These are phyloP conservation scores for Leccinum barrowsii DNA, from an alignment of 768 basidiomycete genomes.

Conservation along the genomic window DNA sequence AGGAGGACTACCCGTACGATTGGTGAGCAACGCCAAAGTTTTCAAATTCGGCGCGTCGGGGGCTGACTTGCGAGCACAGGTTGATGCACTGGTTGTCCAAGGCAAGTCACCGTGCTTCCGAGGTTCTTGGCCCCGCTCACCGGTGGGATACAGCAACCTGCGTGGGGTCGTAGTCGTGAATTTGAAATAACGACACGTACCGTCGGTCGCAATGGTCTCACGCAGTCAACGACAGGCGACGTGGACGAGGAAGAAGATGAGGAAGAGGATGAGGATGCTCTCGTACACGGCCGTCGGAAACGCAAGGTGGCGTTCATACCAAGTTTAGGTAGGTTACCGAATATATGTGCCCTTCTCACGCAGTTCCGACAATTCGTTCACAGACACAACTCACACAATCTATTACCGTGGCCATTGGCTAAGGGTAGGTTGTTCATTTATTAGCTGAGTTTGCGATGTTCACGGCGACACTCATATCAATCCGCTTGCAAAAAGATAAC, in stretches of 20 bases:
- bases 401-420: constrained; percentile 90
- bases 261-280: constrained; percentile 49
- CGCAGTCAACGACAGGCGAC: constrained; percentile 68
- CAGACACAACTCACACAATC: constrained; percentile 85
- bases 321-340: constrained; percentile 57
- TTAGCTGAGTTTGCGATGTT: constrained; percentile 7
- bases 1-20: constrained; percentile 85
- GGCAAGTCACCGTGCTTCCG: constrained; percentile 34
- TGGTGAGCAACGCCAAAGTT: constrained; percentile 45
- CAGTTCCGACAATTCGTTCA: constrained; percentile 13
- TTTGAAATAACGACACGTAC: constrained; percentile 87
- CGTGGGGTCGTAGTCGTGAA: constrained; percentile 84
- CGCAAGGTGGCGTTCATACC: constrained; percentile 84
- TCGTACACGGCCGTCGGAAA: constrained; percentile 68
- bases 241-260: constrained; percentile 78
- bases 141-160: constrained; percentile 63
- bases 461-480: constrained; percentile 18
- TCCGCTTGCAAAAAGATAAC: constrained; percentile 55
- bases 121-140: constrained; percentile 13
- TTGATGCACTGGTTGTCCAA: constrained; percentile 88
- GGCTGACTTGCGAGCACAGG: constrained; percentile 39
- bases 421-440: constrained; percentile 46
- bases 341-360: constrained; percentile 11
- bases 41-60: neutral
- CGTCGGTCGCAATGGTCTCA: constrained; percentile 59